Evolutionary conservation across 2,329 filamentous ascomycete species (phyloP), one percentile per base, ranked within the genome.

Genomic region (Albophoma yamanashiensis): DNA sequence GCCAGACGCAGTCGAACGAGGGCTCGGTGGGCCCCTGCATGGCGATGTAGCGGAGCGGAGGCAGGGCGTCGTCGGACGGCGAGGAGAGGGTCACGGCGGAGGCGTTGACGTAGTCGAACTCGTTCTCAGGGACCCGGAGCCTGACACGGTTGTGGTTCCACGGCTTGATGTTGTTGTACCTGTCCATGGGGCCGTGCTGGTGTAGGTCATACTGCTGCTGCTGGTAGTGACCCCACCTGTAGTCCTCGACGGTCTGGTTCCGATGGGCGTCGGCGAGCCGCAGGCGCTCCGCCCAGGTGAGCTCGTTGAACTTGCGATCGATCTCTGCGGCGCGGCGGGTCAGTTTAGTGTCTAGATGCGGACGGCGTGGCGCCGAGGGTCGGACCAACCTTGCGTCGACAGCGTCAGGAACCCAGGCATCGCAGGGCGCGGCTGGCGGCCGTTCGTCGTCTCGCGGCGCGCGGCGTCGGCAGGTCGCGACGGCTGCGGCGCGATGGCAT

Each of bases 81-180:
- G 81, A 77, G 57, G 77, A 65, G 15, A 91, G 75, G 27, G 76
- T 71, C 60, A 92, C 87, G 25, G 88, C 84, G 14, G 89, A 92
- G 45, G 90, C 90, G 70, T 94, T 94, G 74, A 93, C 89, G 71
- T 92, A 94, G 73, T 92, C 87, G 62, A 87, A 82, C 63, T 85
- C 78, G 43, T 83, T 88, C 20, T 88, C 82, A 2, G 90, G 87
- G 1, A 97, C 93, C 45, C 83, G 81, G 22, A 99, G 82, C 71
- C 85, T 88, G 60, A 99, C 82, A 43, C 94, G 86, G 69, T 95
- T 96, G 70, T 89, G 86, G 63, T 89, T 87, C 85, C 90, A 99
- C 0, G 92, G 91, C 70, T 92, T 88, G 64, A 99, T 91, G 70
- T 97, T 96, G 59, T 80, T 73, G 75, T 97, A 99, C 59, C 94